A percentile compares a stretch with the other conserved stretches of the same genome.
These are phyloP conservation scores for Phytophthora nicotianae DNA, from an alignment of 352 stramenopile species.

Conservation along the genomic window DNA sequence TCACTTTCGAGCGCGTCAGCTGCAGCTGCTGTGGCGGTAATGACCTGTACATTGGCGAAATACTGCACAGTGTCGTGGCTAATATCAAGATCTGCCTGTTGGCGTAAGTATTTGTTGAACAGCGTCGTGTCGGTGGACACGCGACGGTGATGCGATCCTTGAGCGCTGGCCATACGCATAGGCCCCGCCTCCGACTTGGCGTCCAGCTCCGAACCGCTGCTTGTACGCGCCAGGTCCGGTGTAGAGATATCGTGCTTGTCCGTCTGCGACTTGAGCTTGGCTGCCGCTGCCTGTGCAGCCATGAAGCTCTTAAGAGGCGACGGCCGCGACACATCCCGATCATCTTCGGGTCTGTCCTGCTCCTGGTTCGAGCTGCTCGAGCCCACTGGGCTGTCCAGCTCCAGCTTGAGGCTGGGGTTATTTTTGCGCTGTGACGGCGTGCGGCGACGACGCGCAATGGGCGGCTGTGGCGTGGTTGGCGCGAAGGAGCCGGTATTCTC, in stretches of 20 bases:
- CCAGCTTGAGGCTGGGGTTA: conserved; percentile 35
- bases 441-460: conserved; percentile 33
- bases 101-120: conserved; percentile 63
- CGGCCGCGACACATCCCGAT: conserved; percentile 12
- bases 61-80: conserved; percentile 56
- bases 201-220: conserved; percentile 27
- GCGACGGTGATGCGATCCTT: conserved; percentile 68
- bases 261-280: conserved; percentile 16
- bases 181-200: conserved; percentile 53
- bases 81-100: conserved; percentile 68
- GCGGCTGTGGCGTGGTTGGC: conserved; percentile 49
- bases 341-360: conserved; percentile 27
- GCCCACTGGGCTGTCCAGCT: no score
- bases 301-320: conserved; percentile 40
- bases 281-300: conserved; percentile 25
- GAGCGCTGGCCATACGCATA: conserved; percentile 54
- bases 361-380: conserved; percentile 28
- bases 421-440: conserved; percentile 25
- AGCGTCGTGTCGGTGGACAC: conserved; percentile 77
- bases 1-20: conserved; percentile 33
- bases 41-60: conserved; percentile 53
- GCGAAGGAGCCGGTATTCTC: conserved; percentile 12
- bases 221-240: conserved; percentile 17
- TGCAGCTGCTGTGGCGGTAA: conserved; percentile 35
- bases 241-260: conserved; percentile 16